Conservation (phyloP, 345 rosid species). For the Populus simonii region DNA sequence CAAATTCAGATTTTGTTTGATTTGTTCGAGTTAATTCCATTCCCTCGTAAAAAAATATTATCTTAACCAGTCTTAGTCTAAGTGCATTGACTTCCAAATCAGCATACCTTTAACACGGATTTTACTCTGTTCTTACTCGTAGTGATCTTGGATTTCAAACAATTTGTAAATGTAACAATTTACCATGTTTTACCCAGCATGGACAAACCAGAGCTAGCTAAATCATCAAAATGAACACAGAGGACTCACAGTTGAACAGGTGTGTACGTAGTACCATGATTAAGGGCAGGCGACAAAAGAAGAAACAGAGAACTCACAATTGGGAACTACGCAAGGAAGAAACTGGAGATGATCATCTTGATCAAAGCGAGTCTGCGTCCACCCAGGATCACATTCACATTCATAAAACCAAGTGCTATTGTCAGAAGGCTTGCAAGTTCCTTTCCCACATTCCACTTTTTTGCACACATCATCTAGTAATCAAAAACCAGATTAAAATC, state of each 20-base stretch:
- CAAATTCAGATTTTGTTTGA: background rate
- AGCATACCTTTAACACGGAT: background rate
- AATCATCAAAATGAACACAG: background rate
- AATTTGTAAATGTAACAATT: background rate
- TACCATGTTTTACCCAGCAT: background rate
- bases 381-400: constrained; percentile 70
- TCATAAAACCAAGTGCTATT: constrained; percentile 36
- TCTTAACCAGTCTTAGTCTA: background rate
- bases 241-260: background rate
- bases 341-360: constrained; percentile 41
- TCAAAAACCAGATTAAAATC: background rate
- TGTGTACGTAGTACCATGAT: background rate
- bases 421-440: constrained; percentile 49
- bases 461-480: constrained; percentile 51
- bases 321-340: constrained; percentile 82
- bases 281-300: background rate
- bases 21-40: background rate
- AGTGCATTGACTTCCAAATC: background rate
- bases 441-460: constrained; percentile 59
- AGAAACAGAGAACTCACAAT: constrained; percentile 49
- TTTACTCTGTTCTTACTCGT: background rate
- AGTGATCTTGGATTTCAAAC: background rate
- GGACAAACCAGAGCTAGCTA: background rate
- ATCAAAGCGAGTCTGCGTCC: constrained; percentile 49
- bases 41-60: background rate